These are phyloP conservation scores for Populus hybrid DNA, from an alignment of 441 rosid species.

Conservation along the genomic window DNA sequence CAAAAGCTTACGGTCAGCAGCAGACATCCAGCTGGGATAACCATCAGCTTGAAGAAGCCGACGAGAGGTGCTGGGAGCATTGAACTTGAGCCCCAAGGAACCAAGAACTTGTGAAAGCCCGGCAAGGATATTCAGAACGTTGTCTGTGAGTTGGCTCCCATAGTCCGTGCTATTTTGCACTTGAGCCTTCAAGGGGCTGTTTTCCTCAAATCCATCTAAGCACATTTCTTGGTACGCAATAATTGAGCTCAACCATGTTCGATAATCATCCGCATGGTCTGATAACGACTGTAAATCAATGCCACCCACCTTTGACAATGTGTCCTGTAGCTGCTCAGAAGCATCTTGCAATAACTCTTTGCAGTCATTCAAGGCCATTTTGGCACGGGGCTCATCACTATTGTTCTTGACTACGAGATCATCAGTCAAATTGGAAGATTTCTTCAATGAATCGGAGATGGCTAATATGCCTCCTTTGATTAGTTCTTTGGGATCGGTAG, in stretches of 20 bases:
- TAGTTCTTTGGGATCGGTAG: conserved; percentile 57
- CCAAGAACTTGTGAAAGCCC: conserved; percentile 34
- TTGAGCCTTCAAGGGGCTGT: conserved; percentile 18
- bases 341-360: conserved; percentile 43
- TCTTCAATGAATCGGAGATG: conserved; percentile 34
- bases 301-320: conserved; percentile 32
- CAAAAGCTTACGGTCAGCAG: conserved; percentile 13
- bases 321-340: conserved; percentile 35
- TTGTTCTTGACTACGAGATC: conserved; percentile 24
- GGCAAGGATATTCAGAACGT: conserved; percentile 43
- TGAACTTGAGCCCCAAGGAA: conserved; percentile 32
- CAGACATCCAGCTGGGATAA: conserved; percentile 22
- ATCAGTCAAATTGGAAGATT: conserved; percentile 36
- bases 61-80: background rate
- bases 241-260: conserved; percentile 55
- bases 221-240: conserved; percentile 53
- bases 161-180: conserved; percentile 25
- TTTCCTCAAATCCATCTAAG: conserved; percentile 43
- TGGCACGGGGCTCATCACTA: conserved; percentile 22
- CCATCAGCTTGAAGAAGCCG: background rate
- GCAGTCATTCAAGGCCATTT: conserved; percentile 57
- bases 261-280: conserved; percentile 35
- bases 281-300: conserved; percentile 27
- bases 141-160: conserved; percentile 43
- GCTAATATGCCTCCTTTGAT: conserved; percentile 47